Base-by-base conservation (phyloP, 179 eudicot species). In the Heliamphora pulchella region DNA sequence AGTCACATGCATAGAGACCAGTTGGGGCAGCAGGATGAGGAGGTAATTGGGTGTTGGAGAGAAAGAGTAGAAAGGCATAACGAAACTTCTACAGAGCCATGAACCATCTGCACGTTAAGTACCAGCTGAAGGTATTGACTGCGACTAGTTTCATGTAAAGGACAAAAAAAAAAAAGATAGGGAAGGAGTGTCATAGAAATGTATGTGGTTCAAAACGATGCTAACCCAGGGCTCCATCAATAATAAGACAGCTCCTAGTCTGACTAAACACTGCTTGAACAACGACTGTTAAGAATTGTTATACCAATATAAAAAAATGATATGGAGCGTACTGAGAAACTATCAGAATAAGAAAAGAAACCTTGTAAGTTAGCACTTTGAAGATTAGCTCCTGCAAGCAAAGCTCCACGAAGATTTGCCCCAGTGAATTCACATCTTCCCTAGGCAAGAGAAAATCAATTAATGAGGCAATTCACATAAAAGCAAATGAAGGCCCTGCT, bases 311-410 rank as follows among this genome's bases (percentile, higher is more conserved):
- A 7, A 59, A 50, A 53, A 50, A 22, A 6, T 43, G 55, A 20
- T 31, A 11, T 5, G 48, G 6, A 41, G 54, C 51, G 63, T 8
- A 54, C 70, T 55, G n/a, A 43, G 13, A 18, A n/a, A 57, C 43
- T 54, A 57, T 65, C 31, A 65, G 22, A 15, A 50, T 13, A 63
- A 69, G 31, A 15, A 50, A 76, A 57, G n/a, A 43, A 78, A 74
- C 98, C 97, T 89, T 94, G 98, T 66, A 94, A 81, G 82, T 91
- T 94, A 79, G 97, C 98, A 87, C 98, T 94, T 79, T 93, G 97
- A 80, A 94, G 94, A 84, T 88, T 89, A 74, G 98, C 91, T 65
- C 97, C 98, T 67, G 98, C 94, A 71, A 93, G 81, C 48, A 93
- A 81, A 80, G 97, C 93, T 80, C 94, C 91, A 82, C 94, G 96